Conservation (phyloP, 1,139 yeast genomes). For the Dujonia santamariae region DNA sequence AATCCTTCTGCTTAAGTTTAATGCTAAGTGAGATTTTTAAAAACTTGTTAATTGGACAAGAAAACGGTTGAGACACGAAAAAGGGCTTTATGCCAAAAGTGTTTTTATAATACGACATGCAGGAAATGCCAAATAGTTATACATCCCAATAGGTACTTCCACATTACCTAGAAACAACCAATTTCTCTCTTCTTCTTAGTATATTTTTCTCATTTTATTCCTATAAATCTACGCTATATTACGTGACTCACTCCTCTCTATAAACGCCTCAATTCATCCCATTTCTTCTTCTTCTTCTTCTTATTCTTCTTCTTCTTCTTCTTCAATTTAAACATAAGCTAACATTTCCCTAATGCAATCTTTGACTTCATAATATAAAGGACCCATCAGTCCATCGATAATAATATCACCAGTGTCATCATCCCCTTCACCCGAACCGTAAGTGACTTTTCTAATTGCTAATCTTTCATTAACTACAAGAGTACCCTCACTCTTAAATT, state of each 20-base stretch:
- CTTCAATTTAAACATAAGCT: constrained; percentile 68
- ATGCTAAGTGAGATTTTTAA: constrained; percentile 4
- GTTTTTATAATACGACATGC: too few species aligned
- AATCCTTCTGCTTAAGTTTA: background rate
- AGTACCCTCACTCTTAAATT: constrained; percentile 91
- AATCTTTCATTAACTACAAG: constrained; percentile 78
- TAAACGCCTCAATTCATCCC: too few species aligned
- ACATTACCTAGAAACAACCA: too few species aligned
- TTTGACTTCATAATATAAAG: constrained; percentile 77
- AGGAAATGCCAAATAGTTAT: too few species aligned
- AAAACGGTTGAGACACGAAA: background rate
- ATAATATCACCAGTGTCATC: constrained; percentile 74
- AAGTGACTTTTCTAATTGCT: constrained; percentile 68
- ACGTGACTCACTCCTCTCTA: too few species aligned
- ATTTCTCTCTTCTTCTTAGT: too few species aligned
- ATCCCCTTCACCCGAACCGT: constrained; percentile 36
- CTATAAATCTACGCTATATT: too few species aligned
- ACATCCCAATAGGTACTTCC: too few species aligned
- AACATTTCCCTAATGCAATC: constrained; percentile 72
- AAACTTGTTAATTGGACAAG: constrained; percentile 6
- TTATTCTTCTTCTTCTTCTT: too few species aligned
- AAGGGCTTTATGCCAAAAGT: too few species aligned
- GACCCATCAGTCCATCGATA: constrained; percentile 79
- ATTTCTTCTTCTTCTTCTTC: too few species aligned
- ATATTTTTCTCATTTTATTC: too few species aligned